Evolutionary conservation across 371 early-diverging fungal species (phyloP).

Genomic region (Mucor sp.): DNA sequence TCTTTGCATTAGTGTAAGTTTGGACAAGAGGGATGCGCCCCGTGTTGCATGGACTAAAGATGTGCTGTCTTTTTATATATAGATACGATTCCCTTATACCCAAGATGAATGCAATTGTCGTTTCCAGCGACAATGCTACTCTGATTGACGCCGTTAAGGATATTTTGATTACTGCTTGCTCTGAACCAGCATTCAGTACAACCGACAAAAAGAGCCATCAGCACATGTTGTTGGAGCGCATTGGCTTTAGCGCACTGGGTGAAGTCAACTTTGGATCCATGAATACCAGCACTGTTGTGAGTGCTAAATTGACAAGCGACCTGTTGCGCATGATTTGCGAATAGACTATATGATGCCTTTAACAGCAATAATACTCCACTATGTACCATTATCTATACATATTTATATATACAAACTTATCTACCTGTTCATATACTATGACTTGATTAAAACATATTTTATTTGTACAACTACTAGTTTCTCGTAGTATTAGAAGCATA

Average conservation of each 20-base stretch:
- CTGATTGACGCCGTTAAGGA: constrained; percentile 54
- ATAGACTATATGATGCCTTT: neutral
- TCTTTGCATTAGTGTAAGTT: constrained; percentile 42
- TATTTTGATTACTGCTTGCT: constrained; percentile 73
- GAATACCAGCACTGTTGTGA: constrained; percentile 1
- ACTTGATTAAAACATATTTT: neutral
- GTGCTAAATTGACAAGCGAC: constrained; percentile 18
- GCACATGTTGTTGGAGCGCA: constrained; percentile 50
- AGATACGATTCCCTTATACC: constrained; percentile 56
- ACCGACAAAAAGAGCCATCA: constrained; percentile 31
- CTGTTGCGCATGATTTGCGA: constrained; percentile 24
- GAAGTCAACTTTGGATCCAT: constrained; percentile 29
- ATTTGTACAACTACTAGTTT: too few relatives aligned
- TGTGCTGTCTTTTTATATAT: neutral
- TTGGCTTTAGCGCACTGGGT: constrained; percentile 44
- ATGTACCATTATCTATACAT: neutral
- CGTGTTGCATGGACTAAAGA: too few relatives aligned
- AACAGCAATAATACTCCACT: too few relatives aligned
- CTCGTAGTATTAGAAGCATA: too few relatives aligned
- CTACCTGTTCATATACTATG: neutral
- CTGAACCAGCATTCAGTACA: constrained; percentile 51
- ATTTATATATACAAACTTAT: neutral
- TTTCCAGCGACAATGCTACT: constrained; percentile 45
- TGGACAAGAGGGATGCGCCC: neutral
- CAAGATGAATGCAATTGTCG: constrained; percentile 51